Evolutionary conservation across 176 grass and related monocot species (phyloP).

Genomic region (Musa itinerans): DNA sequence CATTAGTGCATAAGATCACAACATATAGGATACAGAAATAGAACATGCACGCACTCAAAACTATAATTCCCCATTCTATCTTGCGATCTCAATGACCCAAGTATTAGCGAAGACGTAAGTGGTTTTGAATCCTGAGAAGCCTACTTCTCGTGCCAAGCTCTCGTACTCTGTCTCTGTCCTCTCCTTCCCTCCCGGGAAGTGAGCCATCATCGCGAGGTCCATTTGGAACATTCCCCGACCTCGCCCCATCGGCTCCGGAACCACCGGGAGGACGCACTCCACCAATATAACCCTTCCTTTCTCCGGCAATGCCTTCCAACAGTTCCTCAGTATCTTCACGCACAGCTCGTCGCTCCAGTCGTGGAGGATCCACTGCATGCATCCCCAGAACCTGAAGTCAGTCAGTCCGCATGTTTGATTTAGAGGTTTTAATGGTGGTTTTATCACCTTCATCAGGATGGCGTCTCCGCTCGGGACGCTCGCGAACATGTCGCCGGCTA

Average conservation of each 20-base stretch:
- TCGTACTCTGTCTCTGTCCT: conserved; percentile 22
- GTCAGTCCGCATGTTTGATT: too few relatives aligned
- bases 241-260: conserved; percentile 32
- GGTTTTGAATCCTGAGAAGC: neutral
- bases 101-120: conserved; percentile 1
- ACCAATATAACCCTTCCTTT: conserved; percentile 77
- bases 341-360: conserved; percentile 93
- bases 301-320: conserved; percentile 62
- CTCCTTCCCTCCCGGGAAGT: conserved; percentile 42
- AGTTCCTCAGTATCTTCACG: conserved; percentile 66
- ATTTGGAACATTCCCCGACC: conserved; percentile 66
- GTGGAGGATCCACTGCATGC: conserved; percentile 66
- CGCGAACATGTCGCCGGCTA: conserved; percentile 79
- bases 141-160: neutral
- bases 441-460: conserved; percentile 70
- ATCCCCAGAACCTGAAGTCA: neutral
- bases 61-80: neutral
- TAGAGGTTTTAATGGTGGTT: too few relatives aligned
- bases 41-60: too few relatives aligned
- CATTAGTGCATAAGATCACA: too few relatives aligned
- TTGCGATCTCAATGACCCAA: neutral
- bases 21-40: too few relatives aligned
- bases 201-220: conserved; percentile 89
- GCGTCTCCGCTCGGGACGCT: conserved; percentile 58
- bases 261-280: conserved; percentile 61